phyloP scores from a whole-genome alignment of 352 stramenopile genomes.

The Achlya hypogyna region DNA sequence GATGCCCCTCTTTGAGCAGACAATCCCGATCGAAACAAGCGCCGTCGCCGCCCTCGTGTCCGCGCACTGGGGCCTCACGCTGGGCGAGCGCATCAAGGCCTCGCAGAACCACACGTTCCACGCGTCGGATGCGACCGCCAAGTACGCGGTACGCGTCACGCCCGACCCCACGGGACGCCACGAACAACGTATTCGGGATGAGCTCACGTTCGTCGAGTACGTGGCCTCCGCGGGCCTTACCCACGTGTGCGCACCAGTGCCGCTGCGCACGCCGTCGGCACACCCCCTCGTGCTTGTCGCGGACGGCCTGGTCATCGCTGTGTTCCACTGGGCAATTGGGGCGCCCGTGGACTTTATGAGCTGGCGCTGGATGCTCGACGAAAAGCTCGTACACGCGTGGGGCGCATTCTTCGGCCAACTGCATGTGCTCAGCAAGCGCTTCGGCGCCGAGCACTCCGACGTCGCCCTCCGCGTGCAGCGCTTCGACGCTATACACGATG shows the following conservation, averaged over 20 bases:
- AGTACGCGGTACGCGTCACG: background rate
- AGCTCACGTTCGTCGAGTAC: slow-evolving; percentile 1
- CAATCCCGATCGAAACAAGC: background rate
- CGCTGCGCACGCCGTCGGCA: background rate
- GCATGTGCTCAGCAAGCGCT: background rate
- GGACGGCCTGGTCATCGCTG: background rate
- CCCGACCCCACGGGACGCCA: background rate
- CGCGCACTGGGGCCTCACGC: background rate
- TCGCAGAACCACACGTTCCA: slow-evolving; percentile 8
- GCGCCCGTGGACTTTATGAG: background rate
- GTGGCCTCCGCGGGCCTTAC: background rate
- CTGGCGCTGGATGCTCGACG: slow-evolving; percentile 2
- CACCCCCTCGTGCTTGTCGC: background rate
- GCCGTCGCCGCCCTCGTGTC: background rate
- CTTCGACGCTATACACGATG: background rate
- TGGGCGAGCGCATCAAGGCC: background rate
- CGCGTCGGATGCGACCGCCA: background rate
- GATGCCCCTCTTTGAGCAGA: slow-evolving; percentile 7
- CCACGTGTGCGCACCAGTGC: background rate
- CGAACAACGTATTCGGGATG: background rate
- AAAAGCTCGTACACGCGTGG: background rate
- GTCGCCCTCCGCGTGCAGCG: background rate
- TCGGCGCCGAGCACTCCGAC: background rate
- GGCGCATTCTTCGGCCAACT: background rate
- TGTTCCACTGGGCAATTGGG: background rate